phyloP scores from a whole-genome alignment of 805 yeast species.

The Suhomyces xylopsoci region DNA sequence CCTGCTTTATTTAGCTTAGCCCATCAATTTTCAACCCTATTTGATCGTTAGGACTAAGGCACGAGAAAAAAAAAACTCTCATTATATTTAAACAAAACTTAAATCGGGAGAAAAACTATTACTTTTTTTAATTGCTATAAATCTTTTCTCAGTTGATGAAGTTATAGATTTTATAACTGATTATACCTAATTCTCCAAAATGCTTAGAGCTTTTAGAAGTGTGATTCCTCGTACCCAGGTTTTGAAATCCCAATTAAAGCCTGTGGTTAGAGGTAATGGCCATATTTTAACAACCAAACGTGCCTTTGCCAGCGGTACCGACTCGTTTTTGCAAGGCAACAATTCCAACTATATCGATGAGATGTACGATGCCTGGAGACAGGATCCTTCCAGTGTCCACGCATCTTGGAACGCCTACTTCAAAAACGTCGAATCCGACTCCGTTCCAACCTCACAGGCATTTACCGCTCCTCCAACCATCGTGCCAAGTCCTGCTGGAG shows the following conservation, averaged over 20 bases:
- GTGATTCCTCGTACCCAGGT: constrained; percentile 33
- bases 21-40: not conserved
- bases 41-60: not conserved
- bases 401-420: constrained; percentile 97
- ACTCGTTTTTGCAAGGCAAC: constrained; percentile 76
- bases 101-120: not conserved
- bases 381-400: constrained; percentile 89
- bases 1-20: not conserved
- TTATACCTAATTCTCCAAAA: constrained; percentile 12
- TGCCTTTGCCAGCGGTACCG: constrained; percentile 45
- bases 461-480: constrained; percentile 90
- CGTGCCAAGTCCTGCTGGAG: constrained; percentile 78
- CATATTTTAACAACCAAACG: constrained; percentile 15
- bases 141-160: constrained; percentile 4
- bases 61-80: not conserved
- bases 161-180: not conserved
- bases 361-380: constrained; percentile 93
- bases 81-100: not conserved
- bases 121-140: not conserved
- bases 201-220: constrained; percentile 45
- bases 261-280: constrained; percentile 6
- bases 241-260: constrained; percentile 24
- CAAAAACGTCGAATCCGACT: constrained; percentile 76
- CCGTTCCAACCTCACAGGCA: constrained; percentile 69
- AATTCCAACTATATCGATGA: constrained; percentile 94